Evolutionary conservation across 2,329 filamentous ascomycete species (phyloP), one percentile per base, ranked within the genome.

Genomic region (Bipolaris zeicola): DNA sequence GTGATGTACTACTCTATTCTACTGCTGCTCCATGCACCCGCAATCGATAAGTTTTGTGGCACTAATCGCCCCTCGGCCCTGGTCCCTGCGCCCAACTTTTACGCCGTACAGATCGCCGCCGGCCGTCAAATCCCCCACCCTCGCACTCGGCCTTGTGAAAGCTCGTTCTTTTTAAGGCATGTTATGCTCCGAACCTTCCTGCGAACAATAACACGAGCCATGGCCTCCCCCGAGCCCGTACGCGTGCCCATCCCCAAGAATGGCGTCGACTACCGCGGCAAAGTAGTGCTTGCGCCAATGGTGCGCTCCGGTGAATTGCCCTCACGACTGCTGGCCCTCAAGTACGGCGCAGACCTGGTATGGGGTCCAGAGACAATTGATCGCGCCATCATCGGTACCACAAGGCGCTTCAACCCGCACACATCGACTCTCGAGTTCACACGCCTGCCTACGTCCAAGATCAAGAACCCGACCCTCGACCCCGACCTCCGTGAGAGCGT

Each of bases 281-380:
- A 96, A 78, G 80, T 98, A 63, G 95, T 98, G 42, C 89, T 99
- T 62, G 95, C 95, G 60, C 95, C 95, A 38, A 99, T 99, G 95
- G 94, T 97, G 55, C 89, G 95, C 66, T 96, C 92, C n/a, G 95
- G 95, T 72, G 95, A 99, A 81, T 81, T 97, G 58, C 94, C 95
- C 3, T 95, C 91, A 37, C 88, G 95, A 56, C 84, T 99, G 24
- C 79, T 96, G 41, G 91, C 95, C 31, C 85, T 99, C 60, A 90
- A 96, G 72, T 98, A 99, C 76, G 95, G 95, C 64, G 95, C 95
- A 50, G 95, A 99, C 77, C 83, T 99, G 14, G 95, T 99, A 64
- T 99, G 95, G 94, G 94, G 95, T 11, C 95, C 95, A 28, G 95
- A 99, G 77, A 98, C 93, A 4, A 89, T 99, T 68, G 95, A 99